Percentiles rank a stretch among this genome's conserved stretches.
Conservation (phyloP, 495 filamentous ascomycete genomes). For the Aspergillus funiculosus region DNA sequence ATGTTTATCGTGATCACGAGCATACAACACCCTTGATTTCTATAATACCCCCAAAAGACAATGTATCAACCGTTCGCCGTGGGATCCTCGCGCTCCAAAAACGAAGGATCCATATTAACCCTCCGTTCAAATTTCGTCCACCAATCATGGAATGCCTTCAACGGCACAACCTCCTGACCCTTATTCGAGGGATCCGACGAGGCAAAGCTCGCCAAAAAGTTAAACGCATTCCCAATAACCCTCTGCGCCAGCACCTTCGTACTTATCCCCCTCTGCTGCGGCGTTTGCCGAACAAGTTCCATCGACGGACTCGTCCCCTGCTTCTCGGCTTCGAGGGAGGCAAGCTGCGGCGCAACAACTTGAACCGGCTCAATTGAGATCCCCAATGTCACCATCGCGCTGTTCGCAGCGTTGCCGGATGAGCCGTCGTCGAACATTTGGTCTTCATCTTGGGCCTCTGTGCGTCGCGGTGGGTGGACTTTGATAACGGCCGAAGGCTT, state of each 20-base stretch:
- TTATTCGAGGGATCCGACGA: slow-evolving; percentile 37
- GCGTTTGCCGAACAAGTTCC: slow-evolving; percentile 27
- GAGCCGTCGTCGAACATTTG: slow-evolving; percentile 42
- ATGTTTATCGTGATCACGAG: too few relatives aligned
- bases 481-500: slow-evolving; percentile 89
- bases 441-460: slow-evolving; percentile 33
- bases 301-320: slow-evolving; percentile 18
- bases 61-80: slow-evolving; percentile 20
- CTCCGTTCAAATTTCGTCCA: slow-evolving; percentile 94
- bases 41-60: neutral
- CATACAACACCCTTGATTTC: too few relatives aligned
- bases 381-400: slow-evolving; percentile 59
- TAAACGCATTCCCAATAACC: slow-evolving; percentile 96
- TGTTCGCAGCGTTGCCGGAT: neutral
- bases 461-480: slow-evolving; percentile 36
- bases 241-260: slow-evolving; percentile 80
- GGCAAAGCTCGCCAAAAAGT: slow-evolving; percentile 88
- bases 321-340: slow-evolving; percentile 46
- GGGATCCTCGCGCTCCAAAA: slow-evolving; percentile 74
- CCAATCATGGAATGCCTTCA: slow-evolving; percentile 93
- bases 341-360: slow-evolving; percentile 64
- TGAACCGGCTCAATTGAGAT: slow-evolving; percentile 73
- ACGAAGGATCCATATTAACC: slow-evolving; percentile 78
- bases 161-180: slow-evolving; percentile 76
- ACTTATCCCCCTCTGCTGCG: slow-evolving; percentile 37